phyloP scores from a whole-genome alignment of 2,329 filamentous ascomycete species.

The Aspergillus intermedius region DNA sequence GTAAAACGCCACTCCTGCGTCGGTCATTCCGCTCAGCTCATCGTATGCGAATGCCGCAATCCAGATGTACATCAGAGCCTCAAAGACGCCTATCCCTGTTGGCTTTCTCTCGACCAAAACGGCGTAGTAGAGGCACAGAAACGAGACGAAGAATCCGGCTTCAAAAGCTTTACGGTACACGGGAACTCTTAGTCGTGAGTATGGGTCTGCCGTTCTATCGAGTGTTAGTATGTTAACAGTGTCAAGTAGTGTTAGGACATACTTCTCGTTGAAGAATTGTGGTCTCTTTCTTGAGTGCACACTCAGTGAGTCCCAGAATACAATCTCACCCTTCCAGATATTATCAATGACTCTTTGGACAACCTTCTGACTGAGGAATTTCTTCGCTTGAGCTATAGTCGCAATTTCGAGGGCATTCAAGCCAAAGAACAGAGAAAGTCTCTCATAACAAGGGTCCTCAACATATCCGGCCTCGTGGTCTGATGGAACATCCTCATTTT shows the following conservation, averaged over 20 bases:
- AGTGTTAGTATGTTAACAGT: constrained; percentile 3
- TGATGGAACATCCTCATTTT: constrained; percentile 21
- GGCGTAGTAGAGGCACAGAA: constrained; percentile 76
- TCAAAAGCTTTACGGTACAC: constrained; percentile 81
- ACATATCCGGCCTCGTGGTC: constrained; percentile 20
- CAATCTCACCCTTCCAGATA: constrained; percentile 79
- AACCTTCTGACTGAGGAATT: constrained; percentile 71
- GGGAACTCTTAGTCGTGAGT: constrained; percentile 69
- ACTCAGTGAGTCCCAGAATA: constrained; percentile 78
- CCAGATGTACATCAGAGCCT: constrained; percentile 75
- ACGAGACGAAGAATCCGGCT: constrained; percentile 69
- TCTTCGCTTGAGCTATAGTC: constrained; percentile 72
- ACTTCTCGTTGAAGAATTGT: constrained; percentile 62
- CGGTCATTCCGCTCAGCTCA: constrained; percentile 74
- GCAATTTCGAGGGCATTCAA: constrained; percentile 86
- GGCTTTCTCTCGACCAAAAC: constrained; percentile 70
- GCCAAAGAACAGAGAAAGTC: constrained; percentile 63
- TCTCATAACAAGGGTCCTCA: constrained; percentile 45
- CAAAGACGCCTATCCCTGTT: constrained; percentile 58
- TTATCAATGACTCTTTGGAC: constrained; percentile 78
- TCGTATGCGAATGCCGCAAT: constrained; percentile 83
- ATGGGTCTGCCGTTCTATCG: constrained; percentile 57
- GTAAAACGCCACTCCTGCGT: constrained; percentile 83
- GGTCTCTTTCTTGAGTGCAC: constrained; percentile 68
- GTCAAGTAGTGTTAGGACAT: constrained; percentile 5